Conservation (phyloP, 2,329 filamentous ascomycete genomes). For the Cephalotrichum gorgonifer region DNA sequence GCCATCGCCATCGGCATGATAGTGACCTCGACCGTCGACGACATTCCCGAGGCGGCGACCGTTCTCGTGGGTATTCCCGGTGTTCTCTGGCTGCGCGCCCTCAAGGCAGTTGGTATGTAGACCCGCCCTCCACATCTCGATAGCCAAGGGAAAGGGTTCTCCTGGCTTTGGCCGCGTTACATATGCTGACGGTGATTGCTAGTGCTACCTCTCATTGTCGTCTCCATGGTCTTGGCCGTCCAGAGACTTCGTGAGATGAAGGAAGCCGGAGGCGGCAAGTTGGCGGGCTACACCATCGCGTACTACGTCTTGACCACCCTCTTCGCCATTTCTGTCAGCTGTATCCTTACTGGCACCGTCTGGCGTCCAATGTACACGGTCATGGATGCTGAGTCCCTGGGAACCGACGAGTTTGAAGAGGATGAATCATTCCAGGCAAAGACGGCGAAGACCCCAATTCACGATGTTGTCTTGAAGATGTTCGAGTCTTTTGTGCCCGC, state of each 20-base stretch:
- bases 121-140: not conserved
- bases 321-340: conserved; percentile 34
- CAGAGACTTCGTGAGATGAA: conserved; percentile 36
- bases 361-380: conserved; percentile 34
- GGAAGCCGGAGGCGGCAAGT: conserved; percentile 23
- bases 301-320: conserved; percentile 41
- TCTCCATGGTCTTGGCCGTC: conserved; percentile 39
- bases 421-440: conserved; percentile 4
- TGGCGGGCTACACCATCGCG: conserved; percentile 37
- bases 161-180: not conserved
- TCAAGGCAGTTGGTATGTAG: conserved; percentile 34
- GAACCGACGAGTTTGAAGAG: conserved; percentile 10
- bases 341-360: conserved; percentile 32
- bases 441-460: conserved; percentile 19
- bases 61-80: conserved; percentile 37
- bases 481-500: conserved; percentile 37
- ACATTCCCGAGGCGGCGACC: conserved; percentile 29
- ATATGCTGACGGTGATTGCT: not conserved
- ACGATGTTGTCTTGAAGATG: conserved; percentile 34
- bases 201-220: conserved; percentile 41
- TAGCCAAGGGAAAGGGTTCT: too few relatives aligned
- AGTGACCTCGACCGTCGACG: conserved; percentile 28
- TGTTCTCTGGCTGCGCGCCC: conserved; percentile 35
- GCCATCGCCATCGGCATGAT: conserved; percentile 38
- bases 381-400: conserved; percentile 21